Evolutionary conservation across 1,284 basidiomycete genomes (phyloP), one percentile per base, ranked within the genome.

Genomic region (Leccinum pseudoinsigne): DNA sequence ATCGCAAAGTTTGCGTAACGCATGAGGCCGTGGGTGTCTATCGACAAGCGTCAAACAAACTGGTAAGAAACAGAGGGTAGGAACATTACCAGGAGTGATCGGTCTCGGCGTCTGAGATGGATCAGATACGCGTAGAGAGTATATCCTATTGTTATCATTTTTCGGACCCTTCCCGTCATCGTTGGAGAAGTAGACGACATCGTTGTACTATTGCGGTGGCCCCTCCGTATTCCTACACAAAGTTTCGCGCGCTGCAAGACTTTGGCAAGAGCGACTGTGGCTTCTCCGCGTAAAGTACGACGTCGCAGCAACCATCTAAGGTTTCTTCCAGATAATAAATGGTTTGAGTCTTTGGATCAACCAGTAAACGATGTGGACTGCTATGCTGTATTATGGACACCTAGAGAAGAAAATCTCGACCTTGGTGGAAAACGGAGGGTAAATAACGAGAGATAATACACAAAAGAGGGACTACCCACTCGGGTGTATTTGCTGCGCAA

Each of bases 401-500:
- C 10, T 11, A 47, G 45, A 47, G 45, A 23, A 23, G 23, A 23
- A 28, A 28, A 81, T 77, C 12, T 79, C 82, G 59, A 84, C 76
- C 85, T 89, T 65, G 53, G 64, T 55, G 57, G 53, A 55, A 59
- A 53, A 45, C 21, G 55, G 57, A 55, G 34, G 18, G 54, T 62
- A 16, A 71, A 31, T 18, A 58, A 54, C 18, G 58, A 31, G 40
- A 45, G 65, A 28, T 36, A 34, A 36, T 21, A 56, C 14, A 21
- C 26, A 60, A 51, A 60, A 64, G 57, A 64, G 40, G 47, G 18
- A 78, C 85, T 57, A 67, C 91, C 90, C 61, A 73, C 78, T 57
- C 78, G 80, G 28, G 82, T 80, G 69, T 89, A 92, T 61, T 82
- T 82, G 68, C 83, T 84, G 40, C 87, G 81, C 79, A 92, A 84